Evolutionary conservation across 352 stramenopile species (phyloP).

Genomic region (Phytopythium mirpurense): DNA sequence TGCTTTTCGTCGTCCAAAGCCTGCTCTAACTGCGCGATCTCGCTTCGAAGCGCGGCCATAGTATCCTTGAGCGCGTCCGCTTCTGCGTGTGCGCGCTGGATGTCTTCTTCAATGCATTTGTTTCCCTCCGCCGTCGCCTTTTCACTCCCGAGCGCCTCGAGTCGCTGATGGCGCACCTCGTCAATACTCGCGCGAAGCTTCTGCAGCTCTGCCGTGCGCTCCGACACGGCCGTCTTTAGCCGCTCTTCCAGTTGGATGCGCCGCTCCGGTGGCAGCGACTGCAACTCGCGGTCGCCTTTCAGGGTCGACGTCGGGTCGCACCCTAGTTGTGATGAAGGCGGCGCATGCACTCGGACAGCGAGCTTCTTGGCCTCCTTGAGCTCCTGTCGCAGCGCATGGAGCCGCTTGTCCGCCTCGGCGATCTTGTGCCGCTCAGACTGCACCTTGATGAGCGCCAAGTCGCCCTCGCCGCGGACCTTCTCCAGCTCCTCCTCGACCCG

Average conservation of each 20-base stretch:
- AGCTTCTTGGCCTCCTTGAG: conserved; percentile 86
- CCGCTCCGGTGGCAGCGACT: conserved; percentile 17
- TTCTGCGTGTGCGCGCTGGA: conserved; percentile 29
- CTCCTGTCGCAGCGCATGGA: conserved; percentile 80
- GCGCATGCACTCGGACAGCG: not conserved
- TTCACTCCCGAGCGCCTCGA: conserved; percentile 39
- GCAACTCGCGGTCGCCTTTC: not conserved
- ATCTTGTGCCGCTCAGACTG: conserved; percentile 90
- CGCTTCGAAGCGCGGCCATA: conserved; percentile 21
- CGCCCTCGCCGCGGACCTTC: conserved; percentile 73
- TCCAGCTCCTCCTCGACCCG: conserved; percentile 81
- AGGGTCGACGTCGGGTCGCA: not conserved
- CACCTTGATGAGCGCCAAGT: conserved; percentile 53
- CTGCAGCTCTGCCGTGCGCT: conserved; percentile 51
- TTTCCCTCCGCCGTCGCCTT: conserved; percentile 17
- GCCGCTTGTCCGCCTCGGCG: conserved; percentile 68
- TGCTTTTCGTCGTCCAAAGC: conserved; percentile 45
- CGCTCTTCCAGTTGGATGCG: conserved; percentile 79
- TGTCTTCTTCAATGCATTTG: conserved; percentile 23
- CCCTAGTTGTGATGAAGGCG: not conserved
- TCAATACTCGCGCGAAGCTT: conserved; percentile 42
- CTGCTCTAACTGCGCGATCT: conserved; percentile 34
- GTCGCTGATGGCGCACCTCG: conserved; percentile 27
- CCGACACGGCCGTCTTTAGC: conserved; percentile 32
- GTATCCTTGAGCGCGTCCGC: conserved; percentile 37